These are phyloP conservation scores for Phytophthora podocarpi DNA, from an alignment of 352 stramenopile genomes.

Conservation along the genomic window DNA sequence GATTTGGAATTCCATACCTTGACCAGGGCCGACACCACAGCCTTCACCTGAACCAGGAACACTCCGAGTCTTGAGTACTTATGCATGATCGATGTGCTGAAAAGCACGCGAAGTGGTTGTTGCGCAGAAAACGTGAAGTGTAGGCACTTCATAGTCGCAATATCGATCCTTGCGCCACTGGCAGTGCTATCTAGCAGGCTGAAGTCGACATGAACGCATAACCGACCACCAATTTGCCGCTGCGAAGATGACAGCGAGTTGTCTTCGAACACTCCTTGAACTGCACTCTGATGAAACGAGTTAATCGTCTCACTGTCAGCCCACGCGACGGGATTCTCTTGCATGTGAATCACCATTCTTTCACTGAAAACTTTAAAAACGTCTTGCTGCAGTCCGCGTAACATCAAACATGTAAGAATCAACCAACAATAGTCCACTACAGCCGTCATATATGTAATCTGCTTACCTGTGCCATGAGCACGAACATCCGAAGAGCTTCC, in stretches of 20 bases:
- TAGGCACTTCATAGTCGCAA: constrained; percentile 61
- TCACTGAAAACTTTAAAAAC: constrained; percentile 56
- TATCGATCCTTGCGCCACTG: constrained; percentile 47
- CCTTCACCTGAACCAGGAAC: constrained; percentile 70
- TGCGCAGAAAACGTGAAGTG: constrained; percentile 57
- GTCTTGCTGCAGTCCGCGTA: constrained; percentile 57
- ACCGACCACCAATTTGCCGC: constrained; percentile 43
- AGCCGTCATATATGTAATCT: neutral
- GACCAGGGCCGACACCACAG: constrained; percentile 56
- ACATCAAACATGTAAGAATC: neutral
- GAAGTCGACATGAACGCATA: constrained; percentile 58
- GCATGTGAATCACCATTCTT: constrained; percentile 59
- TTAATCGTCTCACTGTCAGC: constrained; percentile 65
- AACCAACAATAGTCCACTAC: neutral
- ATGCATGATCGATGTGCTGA: constrained; percentile 56
- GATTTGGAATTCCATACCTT: constrained; percentile 40
- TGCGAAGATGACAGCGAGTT: constrained; percentile 42
- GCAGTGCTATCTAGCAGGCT: constrained; percentile 47
- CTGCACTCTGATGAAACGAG: constrained; percentile 48
- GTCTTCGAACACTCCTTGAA: constrained; percentile 60
- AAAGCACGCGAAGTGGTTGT: constrained; percentile 64
- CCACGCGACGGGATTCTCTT: constrained; percentile 57
- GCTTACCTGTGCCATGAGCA: constrained; percentile 78
- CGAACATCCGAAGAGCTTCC: constrained; percentile 55
- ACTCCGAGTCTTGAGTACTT: constrained; percentile 68